Evolutionary conservation across 2,329 filamentous ascomycete species (phyloP).

Genomic region (Microdochium bolleyi): DNA sequence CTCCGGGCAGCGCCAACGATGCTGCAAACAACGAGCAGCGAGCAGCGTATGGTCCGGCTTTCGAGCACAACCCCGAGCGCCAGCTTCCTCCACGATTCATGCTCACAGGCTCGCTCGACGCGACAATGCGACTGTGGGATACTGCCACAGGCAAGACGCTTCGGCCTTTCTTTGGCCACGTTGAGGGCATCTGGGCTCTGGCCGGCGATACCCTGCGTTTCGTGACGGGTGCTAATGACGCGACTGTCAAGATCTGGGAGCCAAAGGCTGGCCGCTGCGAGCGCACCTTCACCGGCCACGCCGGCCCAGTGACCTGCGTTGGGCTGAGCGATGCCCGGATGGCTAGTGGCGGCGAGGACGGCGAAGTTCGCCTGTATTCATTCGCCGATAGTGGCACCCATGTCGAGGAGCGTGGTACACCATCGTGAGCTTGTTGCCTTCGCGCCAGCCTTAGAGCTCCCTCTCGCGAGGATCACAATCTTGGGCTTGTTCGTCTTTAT

Average conservation of each 20-base stretch:
- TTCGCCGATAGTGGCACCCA: conserved; percentile 47
- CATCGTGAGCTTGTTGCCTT: conserved; percentile 24
- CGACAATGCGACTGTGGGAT: conserved; percentile 89
- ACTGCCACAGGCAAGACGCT: conserved; percentile 73
- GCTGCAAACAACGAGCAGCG: conserved; percentile 33
- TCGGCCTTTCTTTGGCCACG: conserved; percentile 90
- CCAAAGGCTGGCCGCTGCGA: conserved; percentile 86
- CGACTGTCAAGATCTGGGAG: conserved; percentile 94
- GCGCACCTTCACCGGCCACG: conserved; percentile 83
- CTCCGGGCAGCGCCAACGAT: conserved; percentile 13
- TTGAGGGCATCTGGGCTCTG: conserved; percentile 93
- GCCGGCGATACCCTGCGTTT: conserved; percentile 82
- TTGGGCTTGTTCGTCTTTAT: no score
- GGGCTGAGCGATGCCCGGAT: conserved; percentile 84
- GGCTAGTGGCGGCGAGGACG: conserved; percentile 88
- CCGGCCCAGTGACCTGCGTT: conserved; percentile 86
- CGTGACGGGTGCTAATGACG: conserved; percentile 85
- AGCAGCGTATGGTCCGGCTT: conserved; percentile 51
- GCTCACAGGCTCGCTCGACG: conserved; percentile 84
- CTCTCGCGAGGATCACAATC: no score
- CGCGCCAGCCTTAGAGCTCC: no score
- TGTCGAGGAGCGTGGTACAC: conserved; percentile 41
- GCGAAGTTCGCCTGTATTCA: conserved; percentile 78
- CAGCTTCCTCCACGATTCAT: conserved; percentile 82
- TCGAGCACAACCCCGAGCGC: conserved; percentile 52